Conservation (phyloP, 1,284 basidiomycete species). For the Tilletia horrida region DNA sequence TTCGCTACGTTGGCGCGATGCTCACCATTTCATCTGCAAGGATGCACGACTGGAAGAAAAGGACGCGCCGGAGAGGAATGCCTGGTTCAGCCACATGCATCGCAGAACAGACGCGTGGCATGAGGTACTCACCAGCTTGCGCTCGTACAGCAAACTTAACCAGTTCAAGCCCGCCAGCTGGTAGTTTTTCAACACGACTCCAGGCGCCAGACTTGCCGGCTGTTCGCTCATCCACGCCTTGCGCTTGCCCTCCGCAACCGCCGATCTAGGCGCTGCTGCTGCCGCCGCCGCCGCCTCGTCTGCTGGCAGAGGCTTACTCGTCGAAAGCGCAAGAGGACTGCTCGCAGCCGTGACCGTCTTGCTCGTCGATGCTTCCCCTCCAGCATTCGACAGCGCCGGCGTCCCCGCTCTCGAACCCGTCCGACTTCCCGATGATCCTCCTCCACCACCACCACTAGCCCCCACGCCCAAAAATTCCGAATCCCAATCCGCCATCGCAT, state of each 20-base stretch:
- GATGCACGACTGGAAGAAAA: slow-evolving; percentile 20
- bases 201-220: slow-evolving; percentile 68
- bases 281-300: slow-evolving; percentile 22
- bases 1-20: neutral
- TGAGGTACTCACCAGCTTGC: slow-evolving; percentile 49
- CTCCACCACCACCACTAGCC: slow-evolving; percentile 17
- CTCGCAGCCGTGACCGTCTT: too few species aligned
- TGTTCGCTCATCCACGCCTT: slow-evolving; percentile 66
- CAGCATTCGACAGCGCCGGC: slow-evolving; percentile 54
- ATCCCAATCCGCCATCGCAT: slow-evolving; percentile 75
- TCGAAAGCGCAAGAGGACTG: too few species aligned
- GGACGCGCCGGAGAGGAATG: neutral
- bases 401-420: slow-evolving; percentile 6
- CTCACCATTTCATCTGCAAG: slow-evolving; percentile 56
- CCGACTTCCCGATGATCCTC: too few species aligned
- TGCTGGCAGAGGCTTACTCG: slow-evolving; percentile 18
- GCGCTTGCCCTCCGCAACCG: slow-evolving; percentile 26
- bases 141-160: slow-evolving; percentile 93
- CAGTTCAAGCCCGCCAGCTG: slow-evolving; percentile 97
- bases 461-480: slow-evolving; percentile 22
- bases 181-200: slow-evolving; percentile 86
- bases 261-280: neutral
- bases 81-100: neutral
- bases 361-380: slow-evolving; percentile 49
- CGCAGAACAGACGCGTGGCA: neutral